These are phyloP conservation scores for Ligustrum vulgare DNA, from an alignment of 257 asterid species.

Conservation along the genomic window DNA sequence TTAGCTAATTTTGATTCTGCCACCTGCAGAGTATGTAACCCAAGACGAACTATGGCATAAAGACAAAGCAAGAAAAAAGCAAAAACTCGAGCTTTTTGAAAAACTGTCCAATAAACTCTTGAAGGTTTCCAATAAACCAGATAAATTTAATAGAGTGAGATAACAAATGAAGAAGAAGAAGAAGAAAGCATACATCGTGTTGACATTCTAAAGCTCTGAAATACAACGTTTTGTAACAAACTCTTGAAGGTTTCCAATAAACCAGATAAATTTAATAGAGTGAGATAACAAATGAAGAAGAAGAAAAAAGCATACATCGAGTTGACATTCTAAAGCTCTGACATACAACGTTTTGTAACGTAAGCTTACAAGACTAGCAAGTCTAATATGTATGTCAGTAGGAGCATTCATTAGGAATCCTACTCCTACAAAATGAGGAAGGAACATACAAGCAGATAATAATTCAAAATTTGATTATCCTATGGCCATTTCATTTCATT, in stretches of 20 bases:
- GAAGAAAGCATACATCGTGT: not conserved
- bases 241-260: not conserved
- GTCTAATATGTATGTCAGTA: not conserved
- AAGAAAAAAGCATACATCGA: not conserved
- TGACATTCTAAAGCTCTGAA: not conserved
- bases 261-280: not conserved
- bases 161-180: not conserved
- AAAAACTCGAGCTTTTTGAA: slow-evolving; percentile 21
- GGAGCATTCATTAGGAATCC: not conserved
- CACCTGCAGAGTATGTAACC: slow-evolving; percentile 51
- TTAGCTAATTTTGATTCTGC: slow-evolving; percentile 94
- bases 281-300: not conserved
- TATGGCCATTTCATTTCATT: not conserved
- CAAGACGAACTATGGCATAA: slow-evolving; percentile 23
- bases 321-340: not conserved
- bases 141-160: not conserved
- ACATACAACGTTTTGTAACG: not conserved
- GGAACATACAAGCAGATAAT: not conserved
- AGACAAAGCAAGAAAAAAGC: slow-evolving; percentile 11
- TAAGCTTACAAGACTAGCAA: not conserved
- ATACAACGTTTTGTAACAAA: slow-evolving; percentile 6
- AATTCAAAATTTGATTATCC: not conserved
- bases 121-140: not conserved
- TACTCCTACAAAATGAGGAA: not conserved
- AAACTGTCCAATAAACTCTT: slow-evolving; percentile 16